Base-by-base conservation (phyloP, 1,139 yeast species). In the Taphrina confusa region DNA sequence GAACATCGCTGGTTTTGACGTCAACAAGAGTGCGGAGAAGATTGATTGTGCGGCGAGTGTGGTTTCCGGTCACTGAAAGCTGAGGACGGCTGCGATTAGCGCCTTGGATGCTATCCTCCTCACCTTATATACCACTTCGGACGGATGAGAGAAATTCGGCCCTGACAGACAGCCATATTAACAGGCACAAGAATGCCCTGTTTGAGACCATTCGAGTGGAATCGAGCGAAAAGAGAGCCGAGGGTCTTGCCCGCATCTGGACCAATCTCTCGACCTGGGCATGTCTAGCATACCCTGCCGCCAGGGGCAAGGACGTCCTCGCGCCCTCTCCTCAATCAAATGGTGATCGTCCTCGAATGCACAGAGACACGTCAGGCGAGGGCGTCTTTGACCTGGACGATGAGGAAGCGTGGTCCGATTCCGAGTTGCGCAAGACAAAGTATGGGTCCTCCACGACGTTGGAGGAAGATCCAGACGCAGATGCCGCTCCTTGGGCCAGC, bases 181-280 rank as follows among this genome's bases (percentile, higher is more conserved):
- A 20, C 25, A 42, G 27, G 9, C 58, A 46, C 34, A 31, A 44
- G 33, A 44, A 44, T 30, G 58, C 58, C 31, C 51, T 54, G 18
- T 54, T 54, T 18, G 58, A 54, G 16, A 37, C 33, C 14, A 30
- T 54, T 4, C 20, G 58, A n/a, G 18, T 23, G 16, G 58, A 54
- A 9, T 22, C 40, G 14, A 25, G 23, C 28, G 51, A 44, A 11
- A 31, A 34, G 42, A 34, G 58, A 11, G 51, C 50, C 14, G 44
- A 18, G 12, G 51, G 50, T 3, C 36, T 54, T 4, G 34, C 51
- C 11, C 49, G 34, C 25, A 34, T 54, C 3, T 22, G 39, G 12
- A 12, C 49, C 22, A 54, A 54, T 22, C 44, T 54, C 34, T 28
- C 30, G 16, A 22, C 58, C 20, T 54, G 58, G 58, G 23, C 58